Conservation (phyloP, 352 stramenopile genomes). For the Phytophthora pseudosyringae region DNA sequence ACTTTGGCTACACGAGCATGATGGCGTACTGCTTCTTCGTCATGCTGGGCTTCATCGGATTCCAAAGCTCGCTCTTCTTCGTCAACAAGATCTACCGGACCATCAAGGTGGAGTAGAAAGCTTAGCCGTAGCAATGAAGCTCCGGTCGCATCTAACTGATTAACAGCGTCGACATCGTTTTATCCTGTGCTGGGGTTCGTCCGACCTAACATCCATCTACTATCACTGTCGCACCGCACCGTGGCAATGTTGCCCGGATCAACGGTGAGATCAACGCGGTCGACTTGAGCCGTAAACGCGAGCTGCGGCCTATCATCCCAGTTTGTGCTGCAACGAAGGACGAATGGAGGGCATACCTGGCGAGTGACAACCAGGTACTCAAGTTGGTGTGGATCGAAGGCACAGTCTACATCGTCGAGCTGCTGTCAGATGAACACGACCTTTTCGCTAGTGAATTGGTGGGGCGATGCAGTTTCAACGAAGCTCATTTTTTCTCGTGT, state of each 20-base stretch:
- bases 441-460: background rate
- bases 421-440: background rate
- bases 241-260: background rate
- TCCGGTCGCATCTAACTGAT: background rate
- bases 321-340: background rate
- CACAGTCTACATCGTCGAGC: background rate
- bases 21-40: constrained; percentile 97
- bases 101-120: constrained; percentile 94
- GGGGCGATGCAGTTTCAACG: background rate
- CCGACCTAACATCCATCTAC: too few species aligned
- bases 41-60: constrained; percentile 97
- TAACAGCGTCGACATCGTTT: constrained; percentile 6
- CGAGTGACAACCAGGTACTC: background rate
- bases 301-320: background rate
- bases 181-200: background rate
- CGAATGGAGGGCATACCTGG: background rate
- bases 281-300: background rate
- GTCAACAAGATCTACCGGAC: constrained; percentile 97
- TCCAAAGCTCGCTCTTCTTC: constrained; percentile 96
- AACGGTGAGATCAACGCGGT: background rate
- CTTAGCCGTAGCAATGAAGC: constrained; percentile 30
- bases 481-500: too few species aligned
- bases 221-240: too few species aligned
- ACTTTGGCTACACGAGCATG: constrained; percentile 98
- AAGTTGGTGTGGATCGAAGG: background rate